Evolutionary conservation across 768 basidiomycete genomes (phyloP), one percentile per base, ranked within the genome.

Genomic region (Kwoniella pini): DNA sequence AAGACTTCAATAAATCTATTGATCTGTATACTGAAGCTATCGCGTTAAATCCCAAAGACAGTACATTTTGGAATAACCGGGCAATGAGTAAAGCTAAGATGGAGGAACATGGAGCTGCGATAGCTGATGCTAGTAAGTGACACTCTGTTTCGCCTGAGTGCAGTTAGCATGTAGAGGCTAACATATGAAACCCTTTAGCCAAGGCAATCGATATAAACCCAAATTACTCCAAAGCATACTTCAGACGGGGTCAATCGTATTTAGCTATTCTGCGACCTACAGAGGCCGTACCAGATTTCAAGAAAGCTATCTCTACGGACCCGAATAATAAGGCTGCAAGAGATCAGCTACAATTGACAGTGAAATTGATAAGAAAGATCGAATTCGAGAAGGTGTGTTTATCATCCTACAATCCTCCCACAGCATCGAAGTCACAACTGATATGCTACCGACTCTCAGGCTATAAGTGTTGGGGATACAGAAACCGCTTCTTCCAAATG

Each of bases 31-130:
- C 88, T 2, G 80, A 86, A 36, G 91, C 95, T 1, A 89, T 98
- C 67, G 86, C 88, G 65, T 84, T 87, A 74, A 93, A 99, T 75
- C 93, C 92, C 0, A 81, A 82, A 56, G 95, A 97, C 70, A 81
- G 92, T 53, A 93, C 91, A 13, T 79, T 95, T 53, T 98, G 90
- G 89, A 93, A 89, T 75, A 98, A 98, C 79, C 85, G 95, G 36
- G 92, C 96, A 1, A 90, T 91, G 79, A 84, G 90, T 13, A 85
- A 95, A 51, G 91, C 94, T 79, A 96, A 90, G 80, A 79, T 98
- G 56, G 82, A 99, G 77, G 87, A 99, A 80, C 88, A 89, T 70
- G 96, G 96, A 2, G 92, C 93, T 73, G 96, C 93, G 15, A 84
- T 95, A 26, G 81, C 82, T 27, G 95, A 97, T 81, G 86, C 91